Conservation (phyloP, 306 rosid genomes). For the Psophocarpus tetragonolobus region DNA sequence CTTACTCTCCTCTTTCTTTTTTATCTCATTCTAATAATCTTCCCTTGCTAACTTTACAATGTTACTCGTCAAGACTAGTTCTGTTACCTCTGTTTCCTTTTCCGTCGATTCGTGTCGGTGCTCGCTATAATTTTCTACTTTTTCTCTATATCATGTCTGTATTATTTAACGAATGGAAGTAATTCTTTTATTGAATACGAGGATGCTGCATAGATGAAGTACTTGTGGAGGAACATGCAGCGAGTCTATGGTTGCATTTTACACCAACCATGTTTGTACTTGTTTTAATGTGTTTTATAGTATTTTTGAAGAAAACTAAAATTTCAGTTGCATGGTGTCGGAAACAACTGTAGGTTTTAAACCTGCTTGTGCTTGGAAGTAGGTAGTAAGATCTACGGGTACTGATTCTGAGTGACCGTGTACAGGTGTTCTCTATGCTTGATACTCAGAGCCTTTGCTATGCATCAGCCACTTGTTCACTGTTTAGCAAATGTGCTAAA, state of each 20-base stretch:
- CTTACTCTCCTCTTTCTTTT: background rate
- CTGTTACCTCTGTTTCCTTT: background rate
- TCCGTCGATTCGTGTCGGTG: background rate
- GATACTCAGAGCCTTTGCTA: constrained; percentile 89
- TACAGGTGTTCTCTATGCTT: constrained; percentile 90
- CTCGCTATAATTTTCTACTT: too few species aligned
- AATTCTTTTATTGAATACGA: background rate
- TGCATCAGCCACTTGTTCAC: constrained; percentile 82
- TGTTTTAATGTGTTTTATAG: background rate
- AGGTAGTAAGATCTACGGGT: background rate
- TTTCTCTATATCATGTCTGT: constrained; percentile 8
- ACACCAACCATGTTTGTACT: background rate
- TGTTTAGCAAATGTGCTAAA: constrained; percentile 90
- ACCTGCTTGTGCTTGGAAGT: constrained; percentile 10
- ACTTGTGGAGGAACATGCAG: background rate
- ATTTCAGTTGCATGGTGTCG: background rate
- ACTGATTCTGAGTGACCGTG: constrained; percentile 29
- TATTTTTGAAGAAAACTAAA: background rate
- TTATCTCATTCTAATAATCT: background rate
- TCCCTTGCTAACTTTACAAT: background rate
- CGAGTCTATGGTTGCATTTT: background rate
- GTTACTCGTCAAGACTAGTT: background rate
- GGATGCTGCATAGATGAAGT: background rate
- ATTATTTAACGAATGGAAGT: background rate
- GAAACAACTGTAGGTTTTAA: background rate